These are phyloP conservation scores for Mrakia hoshinonis DNA, from an alignment of 768 basidiomycete species.

Conservation along the genomic window DNA sequence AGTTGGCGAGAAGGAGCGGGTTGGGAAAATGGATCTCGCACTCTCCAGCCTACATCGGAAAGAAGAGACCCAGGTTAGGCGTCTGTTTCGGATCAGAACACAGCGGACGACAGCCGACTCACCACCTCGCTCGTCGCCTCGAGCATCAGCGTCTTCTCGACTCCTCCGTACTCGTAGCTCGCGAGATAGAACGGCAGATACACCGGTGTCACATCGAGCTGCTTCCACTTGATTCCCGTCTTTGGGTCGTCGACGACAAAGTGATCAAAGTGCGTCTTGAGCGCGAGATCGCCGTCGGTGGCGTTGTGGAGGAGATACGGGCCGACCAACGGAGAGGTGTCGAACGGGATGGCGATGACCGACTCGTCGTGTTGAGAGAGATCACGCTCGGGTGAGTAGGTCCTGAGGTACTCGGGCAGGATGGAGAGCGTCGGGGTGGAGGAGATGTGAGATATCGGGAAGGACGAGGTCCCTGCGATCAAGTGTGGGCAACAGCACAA, in stretches of 20 bases:
- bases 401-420: too few relatives aligned
- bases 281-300: background rate
- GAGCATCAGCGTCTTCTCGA: background rate
- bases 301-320: background rate
- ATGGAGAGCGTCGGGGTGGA: too few relatives aligned
- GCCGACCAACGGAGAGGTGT: background rate
- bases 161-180: background rate
- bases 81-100: background rate
- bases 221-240: background rate
- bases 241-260: background rate
- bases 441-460: too few relatives aligned
- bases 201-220: background rate
- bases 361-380: background rate
- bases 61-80: background rate
- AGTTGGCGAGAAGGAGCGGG: background rate
- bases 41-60: background rate
- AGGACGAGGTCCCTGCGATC: too few relatives aligned
- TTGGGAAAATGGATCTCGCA: background rate
- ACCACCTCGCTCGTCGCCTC: conserved; percentile 2
- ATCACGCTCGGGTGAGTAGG: background rate
- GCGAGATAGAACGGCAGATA: background rate
- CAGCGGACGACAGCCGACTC: background rate
- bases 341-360: background rate
- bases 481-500: too few relatives aligned
- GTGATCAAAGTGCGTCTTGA: background rate